Evolutionary conservation across 805 yeast species (phyloP), one percentile per base, ranked within the genome.

Genomic region (Yarrowia divulgata): DNA sequence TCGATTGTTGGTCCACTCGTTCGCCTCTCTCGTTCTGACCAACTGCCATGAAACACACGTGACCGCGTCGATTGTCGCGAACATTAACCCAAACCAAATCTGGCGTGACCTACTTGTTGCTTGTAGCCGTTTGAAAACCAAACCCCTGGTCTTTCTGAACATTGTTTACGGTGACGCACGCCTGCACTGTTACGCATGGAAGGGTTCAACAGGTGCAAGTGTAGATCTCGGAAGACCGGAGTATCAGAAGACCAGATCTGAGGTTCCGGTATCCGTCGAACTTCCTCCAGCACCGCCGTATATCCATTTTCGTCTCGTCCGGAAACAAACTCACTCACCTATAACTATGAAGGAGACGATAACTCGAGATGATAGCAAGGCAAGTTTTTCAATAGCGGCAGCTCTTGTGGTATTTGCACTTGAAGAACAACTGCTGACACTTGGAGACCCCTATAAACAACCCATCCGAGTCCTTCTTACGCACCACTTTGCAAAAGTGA

Each of bases 21-120:
- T 23, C 29, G 29, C 29, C 4, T 23, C 29, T 23, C 3, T 23
- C 29, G 29, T 23, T 23, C 29, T 2, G 3, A 23, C 4, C 29
- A 23, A 23, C 3, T 23, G 29, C 29, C 4, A 4, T 23, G 29
- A n/a, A n/a, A 23, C 29, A 39, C 52, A 50, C 55, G 40, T 50
- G 40, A 50, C 52, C 52, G 29, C 32, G 49, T 45, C 19, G 8
- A 12, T 29, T 23, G 35, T 29, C 52, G 16, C 54, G 29, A 52
- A 52, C 58, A 49, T 35, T 52, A 52, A 52, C 43, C 58, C 43
- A 35, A 52, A 52, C 58, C 58, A 52, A 52, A 52, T 52, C 58
- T 35, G 58, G 58, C 58, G 58, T 52, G n/a, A 12, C 43, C 39
- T 32, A 48, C 35, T 14, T 14, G 43, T 39, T 8, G 13, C 52